phyloP scores from a whole-genome alignment of 805 yeast genomes.

The Candida maltosa region DNA sequence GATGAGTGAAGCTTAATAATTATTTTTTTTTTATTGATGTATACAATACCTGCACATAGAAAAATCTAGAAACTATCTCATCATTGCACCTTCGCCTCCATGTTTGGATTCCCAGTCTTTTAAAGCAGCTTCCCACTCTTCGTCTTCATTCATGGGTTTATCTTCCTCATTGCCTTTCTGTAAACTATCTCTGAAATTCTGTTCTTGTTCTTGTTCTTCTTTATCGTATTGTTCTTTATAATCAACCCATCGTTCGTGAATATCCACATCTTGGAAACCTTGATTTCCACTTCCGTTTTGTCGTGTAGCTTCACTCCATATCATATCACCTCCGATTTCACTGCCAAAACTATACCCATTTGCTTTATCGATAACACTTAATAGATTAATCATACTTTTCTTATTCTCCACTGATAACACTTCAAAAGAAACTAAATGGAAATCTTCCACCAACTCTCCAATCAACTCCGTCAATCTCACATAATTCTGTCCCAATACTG shows the following conservation, averaged over 20 bases:
- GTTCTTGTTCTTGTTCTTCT: conserved; percentile 43
- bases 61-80: conserved; percentile 1
- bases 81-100: conserved; percentile 8
- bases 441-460: conserved; percentile 83
- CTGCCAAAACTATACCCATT: conserved; percentile 92
- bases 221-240: conserved; percentile 75
- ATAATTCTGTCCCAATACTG: conserved; percentile 57
- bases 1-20: neutral
- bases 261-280: conserved; percentile 53
- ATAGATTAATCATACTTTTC: conserved; percentile 79
- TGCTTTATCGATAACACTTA: conserved; percentile 81
- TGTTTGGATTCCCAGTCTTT: conserved; percentile 24
- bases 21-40: neutral
- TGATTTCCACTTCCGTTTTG: conserved; percentile 68
- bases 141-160: conserved; percentile 47
- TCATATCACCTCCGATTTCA: conserved; percentile 94
- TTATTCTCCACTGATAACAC: conserved; percentile 91
- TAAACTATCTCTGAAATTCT: conserved; percentile 12
- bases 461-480: conserved; percentile 70
- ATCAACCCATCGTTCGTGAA: conserved; percentile 95
- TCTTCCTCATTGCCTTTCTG: conserved; percentile 20
- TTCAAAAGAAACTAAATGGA: conserved; percentile 81
- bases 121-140: conserved; percentile 59
- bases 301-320: conserved; percentile 95
- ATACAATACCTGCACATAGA: too few species aligned